Evolutionary conservation across 2,329 filamentous ascomycete species (phyloP), one percentile per base, ranked within the genome.

Genomic region (Sarocladium strictum): DNA sequence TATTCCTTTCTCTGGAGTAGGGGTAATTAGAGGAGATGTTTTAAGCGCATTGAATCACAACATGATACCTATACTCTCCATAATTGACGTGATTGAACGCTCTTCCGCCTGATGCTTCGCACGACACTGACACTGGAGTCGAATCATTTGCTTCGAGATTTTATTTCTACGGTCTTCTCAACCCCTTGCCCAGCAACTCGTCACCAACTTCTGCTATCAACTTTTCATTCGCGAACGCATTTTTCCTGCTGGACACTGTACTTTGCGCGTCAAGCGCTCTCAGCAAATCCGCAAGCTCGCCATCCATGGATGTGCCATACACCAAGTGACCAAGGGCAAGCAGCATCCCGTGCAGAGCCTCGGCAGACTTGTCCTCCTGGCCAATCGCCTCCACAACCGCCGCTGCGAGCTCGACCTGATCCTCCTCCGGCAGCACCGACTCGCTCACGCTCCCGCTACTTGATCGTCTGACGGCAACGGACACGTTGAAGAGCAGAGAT

Each of bases 401-500:
- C 0, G 92, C 92, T 0, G 87, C 83, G 4, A 97, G 74, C 68
- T 96, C 91, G 1, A 95, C 81, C 64, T 94, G 87, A 56, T 88
- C 84, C 2, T 78, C 80, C 35, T 90, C 86, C 0, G 83, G 74
- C 2, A 97, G 68, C 0, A 72, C 73, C 47, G 87, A 81, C 5
- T 73, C 70, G 1, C 77, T 71, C 12, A 80, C 76, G 23, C 78
- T 27, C 7, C 12, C 23, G n/a, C 76, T 26, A 83, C 77, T 35
- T 80, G 74, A 19, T 89, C 80, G 24, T 80, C 73, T 47, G 81
- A 81, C 62, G 87, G 84, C 79, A 0, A 85, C 75, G 0, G 89
- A 80, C 0, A 97, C 70, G 61, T 97, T 97, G 74, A 91, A 94
- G 1, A 92, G 81, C 2, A 97, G 76, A 1, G 87, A 90, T 0